Evolutionary conservation across 1,139 yeast species (phyloP).

Genomic region (Trichomonascaceae sp.): DNA sequence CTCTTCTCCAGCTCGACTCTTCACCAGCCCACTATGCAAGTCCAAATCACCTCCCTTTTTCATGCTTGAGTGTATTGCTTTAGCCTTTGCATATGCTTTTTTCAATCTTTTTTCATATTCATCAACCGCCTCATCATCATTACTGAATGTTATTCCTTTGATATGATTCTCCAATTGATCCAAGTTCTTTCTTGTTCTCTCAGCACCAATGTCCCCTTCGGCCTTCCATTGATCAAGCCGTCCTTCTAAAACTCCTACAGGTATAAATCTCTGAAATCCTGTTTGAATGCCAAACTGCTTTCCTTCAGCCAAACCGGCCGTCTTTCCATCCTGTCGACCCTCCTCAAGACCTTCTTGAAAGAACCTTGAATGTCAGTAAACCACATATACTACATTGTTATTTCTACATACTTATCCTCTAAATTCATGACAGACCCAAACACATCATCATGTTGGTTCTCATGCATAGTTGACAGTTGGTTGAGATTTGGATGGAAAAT

Average conservation of each 20-base stretch:
- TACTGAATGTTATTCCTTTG: conserved; percentile 25
- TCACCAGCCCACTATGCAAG: conserved; percentile 24
- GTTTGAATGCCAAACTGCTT: conserved; percentile 74
- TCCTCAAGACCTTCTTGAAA: conserved; percentile 56
- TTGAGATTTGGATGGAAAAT: neutral
- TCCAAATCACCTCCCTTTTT: conserved; percentile 19
- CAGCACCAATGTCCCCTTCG: conserved; percentile 1
- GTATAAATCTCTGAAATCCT: conserved; percentile 62
- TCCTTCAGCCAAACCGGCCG: conserved; percentile 63
- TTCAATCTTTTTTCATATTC: conserved; percentile 27
- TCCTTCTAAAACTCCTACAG: conserved; percentile 61
- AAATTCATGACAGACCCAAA: conserved; percentile 45
- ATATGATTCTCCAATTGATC: conserved; percentile 22
- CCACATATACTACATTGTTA: neutral
- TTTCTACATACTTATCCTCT: conserved; percentile 39
- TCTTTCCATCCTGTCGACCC: conserved; percentile 43
- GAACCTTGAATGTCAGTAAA: conserved; percentile 30
- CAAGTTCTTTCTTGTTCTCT: conserved; percentile 13
- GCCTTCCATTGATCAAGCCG: conserved; percentile 38
- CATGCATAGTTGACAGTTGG: neutral
- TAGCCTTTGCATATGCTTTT: conserved; percentile 29
- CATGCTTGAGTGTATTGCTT: conserved; percentile 24
- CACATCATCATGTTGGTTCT: conserved; percentile 1
- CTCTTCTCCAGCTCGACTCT: conserved; percentile 29
- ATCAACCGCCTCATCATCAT: conserved; percentile 28